These are phyloP conservation scores for Claviceps sp. DNA, from an alignment of 2,329 filamentous ascomycete species.

Conservation along the genomic window DNA sequence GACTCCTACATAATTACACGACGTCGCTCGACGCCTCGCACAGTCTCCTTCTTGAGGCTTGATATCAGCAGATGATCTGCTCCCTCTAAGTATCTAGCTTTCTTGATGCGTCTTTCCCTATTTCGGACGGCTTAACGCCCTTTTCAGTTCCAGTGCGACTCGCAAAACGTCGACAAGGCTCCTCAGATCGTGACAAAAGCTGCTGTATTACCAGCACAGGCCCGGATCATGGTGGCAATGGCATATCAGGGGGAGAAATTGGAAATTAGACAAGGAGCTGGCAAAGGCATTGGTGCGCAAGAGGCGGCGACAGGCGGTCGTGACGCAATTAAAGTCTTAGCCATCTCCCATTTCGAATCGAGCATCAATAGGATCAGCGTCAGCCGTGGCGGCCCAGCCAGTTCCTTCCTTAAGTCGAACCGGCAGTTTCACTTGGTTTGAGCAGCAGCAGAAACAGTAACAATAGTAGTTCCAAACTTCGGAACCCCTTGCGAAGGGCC, in stretches of 20 bases:
- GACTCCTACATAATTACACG: too few relatives aligned
- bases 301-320: neutral
- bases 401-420: neutral
- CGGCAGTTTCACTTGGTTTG: neutral
- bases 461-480: neutral
- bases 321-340: neutral
- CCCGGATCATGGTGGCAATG: neutral
- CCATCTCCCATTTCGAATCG: neutral
- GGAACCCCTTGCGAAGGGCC: neutral
- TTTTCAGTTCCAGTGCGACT: too few relatives aligned
- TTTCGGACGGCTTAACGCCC: too few relatives aligned
- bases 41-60: too few relatives aligned
- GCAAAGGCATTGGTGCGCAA: neutral
- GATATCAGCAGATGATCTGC: too few relatives aligned
- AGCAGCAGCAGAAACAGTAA: neutral
- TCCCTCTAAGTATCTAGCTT: too few relatives aligned
- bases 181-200: neutral
- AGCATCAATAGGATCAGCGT: neutral
- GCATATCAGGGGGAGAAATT: neutral
- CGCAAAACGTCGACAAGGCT: neutral
- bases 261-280: neutral
- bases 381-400: neutral
- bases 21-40: too few relatives aligned
- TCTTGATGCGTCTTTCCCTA: too few relatives aligned
- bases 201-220: neutral